These are phyloP conservation scores for Diospyros lotus DNA, from an alignment of 148 eudicot species.

Conservation along the genomic window DNA sequence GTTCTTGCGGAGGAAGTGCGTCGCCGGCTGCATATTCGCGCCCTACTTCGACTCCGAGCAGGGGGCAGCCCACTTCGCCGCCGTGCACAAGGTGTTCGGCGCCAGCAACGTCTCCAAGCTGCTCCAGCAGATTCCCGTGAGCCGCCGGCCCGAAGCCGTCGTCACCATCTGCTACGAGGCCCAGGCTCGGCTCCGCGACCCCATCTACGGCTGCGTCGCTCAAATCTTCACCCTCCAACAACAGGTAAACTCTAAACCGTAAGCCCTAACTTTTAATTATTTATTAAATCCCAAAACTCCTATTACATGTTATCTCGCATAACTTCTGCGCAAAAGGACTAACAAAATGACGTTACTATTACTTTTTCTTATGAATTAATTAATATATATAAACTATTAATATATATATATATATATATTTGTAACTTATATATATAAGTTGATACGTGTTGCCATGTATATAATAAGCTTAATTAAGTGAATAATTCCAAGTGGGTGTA, in stretches of 20 bases:
- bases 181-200: slow-evolving; percentile 90
- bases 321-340: no score
- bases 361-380: no score
- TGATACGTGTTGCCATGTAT: no score
- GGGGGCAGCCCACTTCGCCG: slow-evolving; percentile 93
- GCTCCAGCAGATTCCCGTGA: slow-evolving; percentile 61
- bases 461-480: no score
- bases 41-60: slow-evolving; percentile 94
- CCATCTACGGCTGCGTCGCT: slow-evolving; percentile 90
- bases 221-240: slow-evolving; percentile 93
- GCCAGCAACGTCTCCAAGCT: slow-evolving; percentile 92
- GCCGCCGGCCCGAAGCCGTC: slow-evolving; percentile 77
- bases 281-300: no score
- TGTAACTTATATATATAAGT: background rate
- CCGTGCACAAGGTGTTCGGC: slow-evolving; percentile 96
- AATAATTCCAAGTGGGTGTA: no score
- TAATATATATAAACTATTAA: no score
- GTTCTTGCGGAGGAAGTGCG: slow-evolving; percentile 84
- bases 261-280: background rate
- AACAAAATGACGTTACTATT: no score
- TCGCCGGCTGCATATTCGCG: slow-evolving; percentile 81
- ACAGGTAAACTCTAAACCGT: slow-evolving; percentile 46
- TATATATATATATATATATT: background rate
- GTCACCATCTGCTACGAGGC: slow-evolving; percentile 94
- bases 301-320: no score